Evolutionary conservation across 805 yeast genomes (phyloP), one percentile per base, ranked within the genome.

Genomic region (Candida arabinofermentans): DNA sequence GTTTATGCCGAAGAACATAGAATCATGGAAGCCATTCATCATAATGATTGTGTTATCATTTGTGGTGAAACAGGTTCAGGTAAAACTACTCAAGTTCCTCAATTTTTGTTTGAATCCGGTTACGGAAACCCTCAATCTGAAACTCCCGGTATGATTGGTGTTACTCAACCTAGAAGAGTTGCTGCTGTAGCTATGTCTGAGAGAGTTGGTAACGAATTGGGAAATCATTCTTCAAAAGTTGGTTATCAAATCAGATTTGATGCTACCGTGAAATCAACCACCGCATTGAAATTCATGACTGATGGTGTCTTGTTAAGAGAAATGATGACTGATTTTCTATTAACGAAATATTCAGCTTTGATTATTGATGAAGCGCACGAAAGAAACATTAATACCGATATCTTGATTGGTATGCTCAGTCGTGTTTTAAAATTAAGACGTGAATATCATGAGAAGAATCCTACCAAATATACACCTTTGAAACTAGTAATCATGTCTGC

Each of bases 11-110:
- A 88, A 61, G 99, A 93, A 57, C 96, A 87, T 59, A 71, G 80
- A 41, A 86, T 93, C 37, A 88, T 93, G 97, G 99, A 93, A 60
- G 96, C 96, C 1, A 77, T 93, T 38, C 86, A 86, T 58, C 95
- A 91, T 55, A 86, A 91, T 57, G 96, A 90, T 55, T 84, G 91
- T 46, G 80, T 90, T 0, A 83, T 93, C 12, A 73, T 93, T 21
- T 91, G 97, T 67, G 99, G 99, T 71, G 98, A 90, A 55, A 93
- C 99, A 1, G 99, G 99, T 54, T 89, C 97, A 2, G 99, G 99
- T 65, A 93, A 93, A 62, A 93, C 99, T 1, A 93, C 99, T 0
- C 99, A 93, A 65, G 90, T 93, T 5, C 99, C 99, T 0, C 99
- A 93, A 60, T 93, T 93, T 56, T 65, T 93, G 34, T 88, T 81